Evolutionary conservation across 176 grass and related monocot genomes (phyloP), one percentile per base, ranked within the genome.

Genomic region (Tillandsia fasciculata): DNA sequence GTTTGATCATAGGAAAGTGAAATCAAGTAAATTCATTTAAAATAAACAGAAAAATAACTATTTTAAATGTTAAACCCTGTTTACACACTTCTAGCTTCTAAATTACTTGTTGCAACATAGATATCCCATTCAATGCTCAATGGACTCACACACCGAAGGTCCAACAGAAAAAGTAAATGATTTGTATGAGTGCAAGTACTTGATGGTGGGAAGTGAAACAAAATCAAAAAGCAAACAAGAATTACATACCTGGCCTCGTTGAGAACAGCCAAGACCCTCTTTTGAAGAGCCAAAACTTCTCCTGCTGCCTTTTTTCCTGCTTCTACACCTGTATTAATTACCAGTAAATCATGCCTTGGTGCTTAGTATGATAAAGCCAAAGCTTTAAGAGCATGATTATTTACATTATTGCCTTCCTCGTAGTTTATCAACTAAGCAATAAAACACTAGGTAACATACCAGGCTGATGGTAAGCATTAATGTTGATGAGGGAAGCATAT

Each of bases 401-500:
- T 42, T 42, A 42, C 33, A 42, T 0, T 42, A 42, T 42, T 42
- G 33, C 33, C 33, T 7, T 7, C 33, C 33, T 42, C 33, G 48
- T 80, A 54, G 13, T 8, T 82, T 65, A 61, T 9, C 67, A 20
- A 64, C 6, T 42, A 48, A 59, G 42, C 10, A 81, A 18, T 51
- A 79, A 63, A 9, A 15, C 66, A 63, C 58, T 42, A 54, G 68
- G 56, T 2, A 64, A 26, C 50, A 74, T 78, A 99, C 95, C 95
- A 78, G 95, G 95, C 53, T 99, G 95, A 76, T 94, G 95, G 63
- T 99, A 99, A 65, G 95, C 95, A 82, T 99, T 99, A 79, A 99
- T 94, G 68, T 99, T 99, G 67, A 99, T 26, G 65, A 99, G 72
- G 75, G 82, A 83, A 51, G 95, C 95, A 78, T 99, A 99, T 74